Evolutionary conservation across 768 basidiomycete genomes (phyloP).

Genomic region (Crassisporium funariophilum): DNA sequence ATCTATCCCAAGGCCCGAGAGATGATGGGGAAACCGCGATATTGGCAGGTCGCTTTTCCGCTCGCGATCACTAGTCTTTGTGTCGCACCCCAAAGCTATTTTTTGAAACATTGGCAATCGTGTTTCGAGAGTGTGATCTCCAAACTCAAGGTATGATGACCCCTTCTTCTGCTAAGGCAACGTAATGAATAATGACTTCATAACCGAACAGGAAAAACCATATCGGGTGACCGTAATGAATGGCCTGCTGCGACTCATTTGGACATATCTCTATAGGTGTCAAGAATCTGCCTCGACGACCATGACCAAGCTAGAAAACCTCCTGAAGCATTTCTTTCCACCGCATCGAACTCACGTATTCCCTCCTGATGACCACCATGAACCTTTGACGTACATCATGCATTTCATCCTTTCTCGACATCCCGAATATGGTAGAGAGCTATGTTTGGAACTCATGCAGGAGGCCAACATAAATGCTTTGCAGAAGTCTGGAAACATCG

Average conservation of each 20-base stretch:
- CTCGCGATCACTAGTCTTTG: conserved; percentile 82
- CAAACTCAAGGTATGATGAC: conserved; percentile 72
- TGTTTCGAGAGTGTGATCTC: conserved; percentile 73
- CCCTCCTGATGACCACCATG: conserved; percentile 74
- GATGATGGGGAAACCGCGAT: conserved; percentile 86
- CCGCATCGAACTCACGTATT: conserved; percentile 58
- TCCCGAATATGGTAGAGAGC: conserved; percentile 81
- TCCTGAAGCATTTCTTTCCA: conserved; percentile 82
- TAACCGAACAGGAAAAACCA: conserved; percentile 67
- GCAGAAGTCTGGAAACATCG: conserved; percentile 43
- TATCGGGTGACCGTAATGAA: conserved; percentile 74
- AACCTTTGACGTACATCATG: conserved; percentile 74
- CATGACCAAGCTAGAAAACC: conserved; percentile 73
- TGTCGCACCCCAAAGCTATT: conserved; percentile 83
- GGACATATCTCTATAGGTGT: conserved; percentile 96
- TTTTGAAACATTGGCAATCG: conserved; percentile 77
- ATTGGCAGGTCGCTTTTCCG: conserved; percentile 88
- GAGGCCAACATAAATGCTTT: conserved; percentile 53
- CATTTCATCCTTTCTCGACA: conserved; percentile 86
- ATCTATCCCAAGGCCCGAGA: conserved; percentile 83
- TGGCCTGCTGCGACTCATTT: conserved; percentile 79
- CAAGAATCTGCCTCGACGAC: conserved; percentile 81
- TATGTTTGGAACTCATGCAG: conserved; percentile 80
- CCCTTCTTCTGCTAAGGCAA: neutral
- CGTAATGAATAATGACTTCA: conserved; percentile 9